Percentiles rank a stretch among this genome's conserved stretches.
Conservation (phyloP, 805 yeast species). For the Yarrowia bubula region DNA sequence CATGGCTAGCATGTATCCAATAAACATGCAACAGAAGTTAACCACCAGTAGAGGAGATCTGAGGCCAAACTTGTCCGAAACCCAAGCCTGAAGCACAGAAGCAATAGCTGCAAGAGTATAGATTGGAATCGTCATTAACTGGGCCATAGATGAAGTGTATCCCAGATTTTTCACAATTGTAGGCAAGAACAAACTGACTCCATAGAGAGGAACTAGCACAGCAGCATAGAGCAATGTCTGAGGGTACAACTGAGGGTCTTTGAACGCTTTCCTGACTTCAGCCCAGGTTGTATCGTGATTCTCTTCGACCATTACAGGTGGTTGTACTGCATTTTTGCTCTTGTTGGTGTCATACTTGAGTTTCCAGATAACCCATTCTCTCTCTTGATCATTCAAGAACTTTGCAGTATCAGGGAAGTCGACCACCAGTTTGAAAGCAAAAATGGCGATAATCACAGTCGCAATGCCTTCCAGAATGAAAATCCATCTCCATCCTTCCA, state of each 20-base stretch:
- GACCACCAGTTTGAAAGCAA: constrained; percentile 41
- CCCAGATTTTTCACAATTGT: constrained; percentile 54
- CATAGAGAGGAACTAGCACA: constrained; percentile 55
- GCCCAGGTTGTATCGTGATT: constrained; percentile 38
- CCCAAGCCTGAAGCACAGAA: constrained; percentile 30
- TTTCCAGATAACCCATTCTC: constrained; percentile 42
- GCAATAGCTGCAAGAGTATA: constrained; percentile 41
- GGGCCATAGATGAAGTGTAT: constrained; percentile 58
- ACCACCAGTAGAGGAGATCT: constrained; percentile 36
- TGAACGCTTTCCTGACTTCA: constrained; percentile 44
- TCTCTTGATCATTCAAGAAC: constrained; percentile 47
- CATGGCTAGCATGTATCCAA: constrained; percentile 46
- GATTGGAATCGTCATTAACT: constrained; percentile 49
- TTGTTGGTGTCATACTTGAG: constrained; percentile 17
- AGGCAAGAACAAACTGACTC: constrained; percentile 59
- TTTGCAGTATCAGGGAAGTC: constrained; percentile 56
- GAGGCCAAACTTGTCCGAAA: constrained; percentile 39
- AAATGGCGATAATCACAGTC: constrained; percentile 38
- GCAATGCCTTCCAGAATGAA: constrained; percentile 52
- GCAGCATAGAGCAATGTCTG: constrained; percentile 54
- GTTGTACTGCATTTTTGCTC: background rate
- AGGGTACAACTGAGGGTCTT: constrained; percentile 50
- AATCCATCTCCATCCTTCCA: constrained; percentile 53
- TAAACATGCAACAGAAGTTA: constrained; percentile 36
- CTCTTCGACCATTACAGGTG: constrained; percentile 40